phyloP scores from a whole-genome alignment of 1,284 basidiomycete species.

The Fomitopsis betulina region DNA sequence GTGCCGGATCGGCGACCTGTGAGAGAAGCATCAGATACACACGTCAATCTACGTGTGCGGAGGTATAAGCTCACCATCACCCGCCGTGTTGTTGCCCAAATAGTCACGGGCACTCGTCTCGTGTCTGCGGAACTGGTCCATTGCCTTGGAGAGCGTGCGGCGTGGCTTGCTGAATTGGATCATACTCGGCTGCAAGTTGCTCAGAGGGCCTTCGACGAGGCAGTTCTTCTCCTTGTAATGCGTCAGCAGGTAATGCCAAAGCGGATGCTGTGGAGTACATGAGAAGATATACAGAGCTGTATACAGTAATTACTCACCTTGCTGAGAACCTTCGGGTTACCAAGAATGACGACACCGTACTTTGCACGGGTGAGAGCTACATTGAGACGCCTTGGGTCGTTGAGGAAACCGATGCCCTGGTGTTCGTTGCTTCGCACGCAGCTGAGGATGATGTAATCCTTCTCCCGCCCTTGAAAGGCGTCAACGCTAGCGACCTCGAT shows the following conservation, averaged over 20 bases:
- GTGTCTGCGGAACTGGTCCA: conserved; percentile 88
- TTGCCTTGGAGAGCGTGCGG: conserved; percentile 77
- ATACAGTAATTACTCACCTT: conserved; percentile 59
- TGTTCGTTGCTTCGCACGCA: conserved; percentile 99
- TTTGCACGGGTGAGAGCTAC: conserved; percentile 97
- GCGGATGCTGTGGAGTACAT: conserved; percentile 60
- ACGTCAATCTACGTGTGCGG: conserved; percentile 15
- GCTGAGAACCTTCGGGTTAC: conserved; percentile 98
- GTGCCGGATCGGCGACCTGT: conserved; percentile 68
- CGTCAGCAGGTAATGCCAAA: conserved; percentile 98
- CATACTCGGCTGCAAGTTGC: conserved; percentile 96
- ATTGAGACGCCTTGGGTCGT: conserved; percentile 94
- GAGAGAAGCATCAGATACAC: conserved; percentile 15
- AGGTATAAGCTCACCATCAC: conserved; percentile 41
- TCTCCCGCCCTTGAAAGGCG: conserved; percentile 99
- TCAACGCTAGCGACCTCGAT: conserved; percentile 99
- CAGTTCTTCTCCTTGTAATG: conserved; percentile 97
- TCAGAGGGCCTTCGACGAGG: conserved; percentile 95
- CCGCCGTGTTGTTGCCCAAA: conserved; percentile 37
- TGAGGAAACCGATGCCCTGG: conserved; percentile 99
- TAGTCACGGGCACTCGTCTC: conserved; percentile 82
- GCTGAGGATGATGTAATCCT: conserved; percentile 98
- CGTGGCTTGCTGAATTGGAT: conserved; percentile 98
- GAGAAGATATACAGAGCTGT: conserved; percentile 5
- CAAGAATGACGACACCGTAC: conserved; percentile 96